Base-by-base conservation (phyloP, 1,284 basidiomycete species). In the Athelia psychrophila region DNA sequence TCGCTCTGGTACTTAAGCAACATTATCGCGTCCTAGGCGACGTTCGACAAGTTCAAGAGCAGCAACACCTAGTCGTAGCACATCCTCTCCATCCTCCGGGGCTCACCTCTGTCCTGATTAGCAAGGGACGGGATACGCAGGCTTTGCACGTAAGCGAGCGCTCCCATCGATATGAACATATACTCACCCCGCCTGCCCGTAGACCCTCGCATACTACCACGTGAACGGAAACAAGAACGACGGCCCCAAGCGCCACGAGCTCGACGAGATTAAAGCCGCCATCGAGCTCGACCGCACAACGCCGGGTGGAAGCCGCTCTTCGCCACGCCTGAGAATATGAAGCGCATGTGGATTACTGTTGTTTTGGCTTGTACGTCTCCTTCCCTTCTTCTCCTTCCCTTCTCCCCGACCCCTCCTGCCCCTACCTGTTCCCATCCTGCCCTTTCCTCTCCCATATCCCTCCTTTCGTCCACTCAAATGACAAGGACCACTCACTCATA, bases 1-100 rank as follows among this genome's bases (percentile, higher is more conserved):
- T 84, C 85, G n/a, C 80, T n/a, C n/a, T n/a, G n/a, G 87, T 88
- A 88, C 60, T 81, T 84, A 20, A 89, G 88, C 52, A 76, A 86
- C 54, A 86, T n/a, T n/a, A n/a, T n/a, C n/a, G n/a, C n/a, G n/a
- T 88, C 58, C 0, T 91, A 88, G 88, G 73, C 83, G 0, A 84
- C 86, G 1, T 91, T 81, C 63, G 88, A 87, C 23, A 86, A 86
- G 6, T 83, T 86, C 72, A 76, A 78, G 61, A 82, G 90, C 47
- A 60, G 68, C 30, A 79, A 60, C 59, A 78, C 79, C 15, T 90
- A 86, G 88, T 70, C 86, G 33, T 91, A 88, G 88, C 82, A 88
- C 57, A 74, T 88, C 49, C 86, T 88, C 19, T 88, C 86, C 13
- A 62, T 80, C 33, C 70, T 90, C 24, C 88, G 89, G 64, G 84